Evolutionary conservation across 176 grass and related monocot species (phyloP).

Genomic region (Tuctoria greenei): DNA sequence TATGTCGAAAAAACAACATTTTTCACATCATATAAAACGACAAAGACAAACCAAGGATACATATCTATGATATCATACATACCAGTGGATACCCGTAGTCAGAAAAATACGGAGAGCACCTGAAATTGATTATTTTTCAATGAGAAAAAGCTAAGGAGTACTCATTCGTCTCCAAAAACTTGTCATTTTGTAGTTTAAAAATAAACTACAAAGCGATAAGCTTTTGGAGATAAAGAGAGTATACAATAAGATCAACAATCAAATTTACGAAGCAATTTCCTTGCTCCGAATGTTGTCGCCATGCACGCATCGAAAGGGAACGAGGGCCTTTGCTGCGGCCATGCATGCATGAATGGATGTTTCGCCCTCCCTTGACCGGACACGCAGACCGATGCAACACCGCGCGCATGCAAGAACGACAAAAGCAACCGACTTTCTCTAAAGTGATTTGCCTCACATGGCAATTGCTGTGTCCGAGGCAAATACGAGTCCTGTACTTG

Average conservation of each 20-base stretch:
- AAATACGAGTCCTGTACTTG: not conserved
- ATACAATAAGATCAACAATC: not conserved
- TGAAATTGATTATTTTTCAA: too few relatives aligned
- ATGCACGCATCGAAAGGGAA: not conserved
- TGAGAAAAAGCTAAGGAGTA: too few relatives aligned
- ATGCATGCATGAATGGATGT: not conserved
- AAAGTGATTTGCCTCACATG: conserved; percentile 25
- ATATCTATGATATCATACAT: not conserved
- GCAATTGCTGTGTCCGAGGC: not conserved
- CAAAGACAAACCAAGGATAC: too few relatives aligned
- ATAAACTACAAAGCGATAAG: too few relatives aligned
- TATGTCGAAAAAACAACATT: too few relatives aligned
- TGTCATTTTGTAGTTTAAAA: too few relatives aligned
- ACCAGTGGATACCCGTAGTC: conserved; percentile 46
- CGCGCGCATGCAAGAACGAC: conserved; percentile 7
- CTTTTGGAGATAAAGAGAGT: too few relatives aligned
- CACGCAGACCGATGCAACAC: conserved; percentile 21
- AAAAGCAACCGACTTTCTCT: not conserved
- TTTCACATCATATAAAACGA: too few relatives aligned
- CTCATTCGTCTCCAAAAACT: too few relatives aligned
- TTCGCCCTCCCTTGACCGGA: conserved; percentile 11
- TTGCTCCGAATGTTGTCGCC: not conserved
- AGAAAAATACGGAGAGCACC: conserved; percentile 45
- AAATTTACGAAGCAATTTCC: not conserved
- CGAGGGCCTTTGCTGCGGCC: too few relatives aligned